These are phyloP conservation scores for Wickerhamiella nectarea DNA, from an alignment of 805 yeast species.

Conservation along the genomic window DNA sequence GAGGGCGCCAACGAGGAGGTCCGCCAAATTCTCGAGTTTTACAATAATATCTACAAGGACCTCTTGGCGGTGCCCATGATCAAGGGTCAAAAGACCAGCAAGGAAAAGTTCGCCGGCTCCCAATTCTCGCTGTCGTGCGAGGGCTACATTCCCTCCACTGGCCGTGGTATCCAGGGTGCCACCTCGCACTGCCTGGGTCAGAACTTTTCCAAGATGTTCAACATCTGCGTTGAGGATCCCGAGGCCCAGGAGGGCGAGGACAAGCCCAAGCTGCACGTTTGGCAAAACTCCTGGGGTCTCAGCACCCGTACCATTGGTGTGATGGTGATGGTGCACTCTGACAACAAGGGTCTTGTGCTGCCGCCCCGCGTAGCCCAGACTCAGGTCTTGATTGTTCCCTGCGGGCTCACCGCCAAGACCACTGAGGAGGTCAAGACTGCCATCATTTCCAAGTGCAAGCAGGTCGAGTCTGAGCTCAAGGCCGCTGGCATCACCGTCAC, in stretches of 20 bases:
- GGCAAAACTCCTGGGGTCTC: constrained; percentile 98
- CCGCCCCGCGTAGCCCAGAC: constrained; percentile 94
- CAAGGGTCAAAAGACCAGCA: constrained; percentile 89
- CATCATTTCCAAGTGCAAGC: constrained; percentile 56
- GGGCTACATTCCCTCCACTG: constrained; percentile 95
- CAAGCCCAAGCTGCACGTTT: constrained; percentile 73
- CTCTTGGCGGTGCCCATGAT: constrained; percentile 94
- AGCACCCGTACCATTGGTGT: constrained; percentile 98
- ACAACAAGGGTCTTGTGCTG: constrained; percentile 92
- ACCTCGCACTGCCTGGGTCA: constrained; percentile 97
- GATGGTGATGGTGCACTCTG: constrained; percentile 98
- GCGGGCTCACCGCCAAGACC: constrained; percentile 84
- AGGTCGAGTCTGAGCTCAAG: constrained; percentile 48
- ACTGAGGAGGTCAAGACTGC: constrained; percentile 57
- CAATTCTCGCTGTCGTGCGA: constrained; percentile 89
- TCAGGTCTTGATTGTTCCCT: constrained; percentile 89
- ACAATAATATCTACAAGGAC: constrained; percentile 74
- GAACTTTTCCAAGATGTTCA: constrained; percentile 97
- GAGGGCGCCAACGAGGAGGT: constrained; percentile 80
- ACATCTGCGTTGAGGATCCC: constrained; percentile 90
- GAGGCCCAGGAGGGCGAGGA: constrained; percentile 46
- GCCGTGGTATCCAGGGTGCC: constrained; percentile 99
- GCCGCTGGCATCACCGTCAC: constrained; percentile 56
- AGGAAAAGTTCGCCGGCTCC: constrained; percentile 98
- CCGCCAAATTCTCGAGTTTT: constrained; percentile 68